Base-by-base conservation (phyloP, 2,329 filamentous ascomycete genomes). In the Neofusicoccum sp. region DNA sequence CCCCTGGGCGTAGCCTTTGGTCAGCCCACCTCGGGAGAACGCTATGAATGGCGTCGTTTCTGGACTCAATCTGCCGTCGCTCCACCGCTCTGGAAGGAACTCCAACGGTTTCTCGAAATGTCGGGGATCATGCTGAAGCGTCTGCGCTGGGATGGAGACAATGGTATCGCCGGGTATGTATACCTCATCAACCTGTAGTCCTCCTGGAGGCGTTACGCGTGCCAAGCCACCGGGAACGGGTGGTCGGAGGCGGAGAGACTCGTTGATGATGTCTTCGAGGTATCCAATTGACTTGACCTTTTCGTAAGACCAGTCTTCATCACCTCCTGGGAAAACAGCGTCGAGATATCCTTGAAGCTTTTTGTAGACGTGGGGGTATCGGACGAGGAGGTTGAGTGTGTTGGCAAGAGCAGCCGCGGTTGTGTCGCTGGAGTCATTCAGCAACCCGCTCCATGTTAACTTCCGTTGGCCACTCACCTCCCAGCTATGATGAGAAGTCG, bases 221-320 rank as follows among this genome's bases (percentile, higher is more conserved):
- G 68, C 67, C 20, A 76, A 40, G 0, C 70, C 74, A 2, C 68
- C 70, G 1, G 76, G 74, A 1, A 78, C 71, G 0, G 76, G 69
- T 2, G 78, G 76, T 53, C 77, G 69, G 5, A 79, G 67, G 24
- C 78, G 72, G 1, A 79, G 66, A 1, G 75, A 67, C 62, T 80
- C 78, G 58, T 79, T 73, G 67, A 79, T 78, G n/a, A 72, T 66
- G 14, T 69, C 74, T 56, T 78, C 75, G 11, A 79, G 68, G 36
- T 72, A 68, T 1, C 66, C 16, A 20, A 75, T 62, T 1, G 65
- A 63, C 40, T 67, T 71, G 30, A 63, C 61, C 12, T 68, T 69
- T 6, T 71, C 70, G 56, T 71, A 72, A 9, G 63, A 67, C 71
- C 71, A 76, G 31, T 68, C 56, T 2, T 6, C 16, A 12, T 60